Conservation (phyloP, 2,329 filamentous ascomycete genomes). For the Pseudovirgaria hyperparasitica region DNA sequence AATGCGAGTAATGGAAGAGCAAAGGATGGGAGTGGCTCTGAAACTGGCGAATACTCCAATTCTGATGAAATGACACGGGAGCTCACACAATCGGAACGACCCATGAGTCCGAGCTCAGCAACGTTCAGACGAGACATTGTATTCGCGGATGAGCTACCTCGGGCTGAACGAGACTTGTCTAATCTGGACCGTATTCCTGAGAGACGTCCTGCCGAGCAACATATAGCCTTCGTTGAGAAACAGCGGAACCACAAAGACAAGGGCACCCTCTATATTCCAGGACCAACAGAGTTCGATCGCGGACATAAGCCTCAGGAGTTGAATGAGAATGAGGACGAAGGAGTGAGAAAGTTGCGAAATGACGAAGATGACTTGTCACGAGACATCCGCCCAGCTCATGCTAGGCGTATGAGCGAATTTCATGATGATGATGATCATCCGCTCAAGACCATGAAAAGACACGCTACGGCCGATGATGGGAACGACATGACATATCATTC, state of each 20-base stretch:
- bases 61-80: slow-evolving; percentile 8
- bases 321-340: slow-evolving; percentile 30
- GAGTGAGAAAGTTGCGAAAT: slow-evolving; percentile 12
- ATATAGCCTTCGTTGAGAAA: slow-evolving; percentile 77
- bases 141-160: slow-evolving; percentile 55
- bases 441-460: too few relatives aligned
- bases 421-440: slow-evolving; percentile 30
- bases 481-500: slow-evolving; percentile 47
- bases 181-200: slow-evolving; percentile 36
- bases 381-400: too few relatives aligned
- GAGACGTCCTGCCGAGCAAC: slow-evolving; percentile 53
- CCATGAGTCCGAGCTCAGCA: slow-evolving; percentile 5
- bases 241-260: slow-evolving; percentile 64
- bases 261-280: slow-evolving; percentile 74
- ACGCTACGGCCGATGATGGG: too few relatives aligned
- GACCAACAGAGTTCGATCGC: slow-evolving; percentile 77
- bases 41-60: slow-evolving; percentile 2
- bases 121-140: slow-evolving; percentile 42
- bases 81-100: slow-evolving; percentile 9
- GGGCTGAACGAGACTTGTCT: slow-evolving; percentile 40
- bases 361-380: slow-evolving; percentile 9
- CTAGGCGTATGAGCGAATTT: too few relatives aligned
- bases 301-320: slow-evolving; percentile 58
- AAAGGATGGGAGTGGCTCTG: slow-evolving; percentile 1
- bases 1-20: slow-evolving; percentile 31